Base-by-base conservation (phyloP, 202 grass and related monocot species). In the Zoysia matrella region DNA sequence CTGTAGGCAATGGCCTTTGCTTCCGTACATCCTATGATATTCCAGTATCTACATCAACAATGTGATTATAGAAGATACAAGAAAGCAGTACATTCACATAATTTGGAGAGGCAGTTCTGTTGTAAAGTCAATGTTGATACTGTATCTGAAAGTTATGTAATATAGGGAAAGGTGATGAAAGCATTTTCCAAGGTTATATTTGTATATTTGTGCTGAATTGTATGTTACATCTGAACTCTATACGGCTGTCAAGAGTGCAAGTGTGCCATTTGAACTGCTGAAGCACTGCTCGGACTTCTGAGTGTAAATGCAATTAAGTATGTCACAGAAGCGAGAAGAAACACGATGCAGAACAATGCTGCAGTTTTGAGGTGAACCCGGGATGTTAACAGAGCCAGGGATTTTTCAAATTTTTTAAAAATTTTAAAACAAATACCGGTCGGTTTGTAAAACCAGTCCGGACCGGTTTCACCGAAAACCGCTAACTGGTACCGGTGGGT, bases 1-100 rank as follows among this genome's bases (percentile, higher is more conserved):
- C 84, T 73, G 51, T 79, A 74, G 82, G 95, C 30, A 87, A 82
- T 49, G 95, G 92, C 36, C 84, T 98, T 67, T 69, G 79, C 4
- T 94, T 88, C 76, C 86, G 80, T 79, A 88, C 92, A 83, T 73
- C 88, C 11, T 88, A 89, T 75, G 88, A 93, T 54, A 71, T 89
- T 89, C 75, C 79, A 73, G 69, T 69, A 71, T 88, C 84, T 70
- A 89, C 84, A 73, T 70, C 55, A 40, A 56, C 54, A 57, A 52
- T 77, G 49, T 87, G 81, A 97, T 85, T 83, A 80, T 47, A 72
- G 41, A 71, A 82, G 36, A 85, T 78, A 77, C 22, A 22, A 22
- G 22, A 22, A 22, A 22, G 44, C 60, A 67, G 80, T 77, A 82
- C 53, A 82, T 82, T 86, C 73, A 77, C 52, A 46, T 51, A 58